A percentile compares a stretch with the other conserved stretches of the same genome.
phyloP scores from a whole-genome alignment of 1,139 yeast genomes.

The Meyerozyma sp. region DNA sequence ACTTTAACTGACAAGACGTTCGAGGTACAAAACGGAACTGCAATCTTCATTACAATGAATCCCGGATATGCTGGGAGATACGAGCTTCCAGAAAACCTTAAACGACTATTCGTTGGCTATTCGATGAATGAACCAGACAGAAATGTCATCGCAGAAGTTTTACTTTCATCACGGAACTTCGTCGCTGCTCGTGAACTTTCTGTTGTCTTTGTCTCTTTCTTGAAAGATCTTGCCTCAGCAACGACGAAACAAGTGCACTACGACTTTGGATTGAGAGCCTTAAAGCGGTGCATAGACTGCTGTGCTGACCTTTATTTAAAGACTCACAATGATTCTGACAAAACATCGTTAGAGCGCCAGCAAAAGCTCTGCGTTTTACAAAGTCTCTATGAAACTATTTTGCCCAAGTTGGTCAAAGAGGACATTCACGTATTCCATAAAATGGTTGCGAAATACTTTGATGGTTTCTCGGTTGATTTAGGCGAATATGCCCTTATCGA shows the following conservation, averaged over 20 bases:
- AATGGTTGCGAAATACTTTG: slow-evolving; percentile 23
- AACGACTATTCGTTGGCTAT: slow-evolving; percentile 70
- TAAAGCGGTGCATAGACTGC: slow-evolving; percentile 58
- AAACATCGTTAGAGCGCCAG: slow-evolving; percentile 2
- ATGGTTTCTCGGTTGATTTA: slow-evolving; percentile 10
- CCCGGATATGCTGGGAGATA: slow-evolving; percentile 87
- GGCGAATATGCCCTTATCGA: slow-evolving; percentile 14
- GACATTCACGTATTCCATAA: slow-evolving; percentile 42
- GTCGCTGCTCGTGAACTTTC: slow-evolving; percentile 44
- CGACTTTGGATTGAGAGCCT: slow-evolving; percentile 83
- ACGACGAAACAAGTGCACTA: slow-evolving; percentile 66
- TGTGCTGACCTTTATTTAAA: slow-evolving; percentile 38
- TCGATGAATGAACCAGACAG: slow-evolving; percentile 74
- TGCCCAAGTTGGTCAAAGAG: slow-evolving; percentile 55
- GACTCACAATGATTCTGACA: background rate
- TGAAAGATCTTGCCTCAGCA: slow-evolving; percentile 30
- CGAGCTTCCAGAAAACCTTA: slow-evolving; percentile 79
- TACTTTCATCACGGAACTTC: slow-evolving; percentile 73
- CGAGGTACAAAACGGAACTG: slow-evolving; percentile 49
- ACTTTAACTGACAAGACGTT: slow-evolving; percentile 46
- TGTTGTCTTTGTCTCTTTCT: slow-evolving; percentile 49
- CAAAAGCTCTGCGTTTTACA: slow-evolving; percentile 31
- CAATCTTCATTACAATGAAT: slow-evolving; percentile 86
- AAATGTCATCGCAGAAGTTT: slow-evolving; percentile 62
- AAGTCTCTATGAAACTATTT: slow-evolving; percentile 54